These are phyloP conservation scores for Solanum neorickii DNA, from an alignment of 257 asterid genomes.

Conservation along the genomic window DNA sequence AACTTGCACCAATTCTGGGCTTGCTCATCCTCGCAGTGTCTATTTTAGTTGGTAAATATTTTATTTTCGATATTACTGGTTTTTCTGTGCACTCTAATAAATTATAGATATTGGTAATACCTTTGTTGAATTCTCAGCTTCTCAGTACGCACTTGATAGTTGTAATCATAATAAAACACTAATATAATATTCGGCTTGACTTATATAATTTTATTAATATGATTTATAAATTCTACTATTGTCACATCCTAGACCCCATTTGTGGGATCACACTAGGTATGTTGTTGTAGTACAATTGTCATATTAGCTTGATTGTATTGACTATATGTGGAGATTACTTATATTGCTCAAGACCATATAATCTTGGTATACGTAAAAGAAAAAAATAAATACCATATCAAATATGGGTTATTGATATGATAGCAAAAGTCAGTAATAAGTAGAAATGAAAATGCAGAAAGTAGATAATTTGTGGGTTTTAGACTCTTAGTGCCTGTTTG, in stretches of 20 bases:
- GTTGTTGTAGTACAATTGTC: neutral
- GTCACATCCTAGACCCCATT: neutral
- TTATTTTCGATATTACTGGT: neutral
- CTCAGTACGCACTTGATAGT: neutral
- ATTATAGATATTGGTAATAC: neutral
- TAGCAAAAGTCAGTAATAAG: neutral
- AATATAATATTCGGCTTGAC: neutral
- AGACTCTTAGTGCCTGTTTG: neutral
- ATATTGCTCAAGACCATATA: neutral
- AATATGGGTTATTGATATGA: neutral
- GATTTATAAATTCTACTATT: neutral
- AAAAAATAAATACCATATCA: neutral
- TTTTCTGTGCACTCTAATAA: neutral
- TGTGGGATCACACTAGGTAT: neutral
- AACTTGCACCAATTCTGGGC: slow-evolving; percentile 91
- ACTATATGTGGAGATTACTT: neutral
- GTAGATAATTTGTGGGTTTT: neutral
- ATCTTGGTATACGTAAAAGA: neutral
- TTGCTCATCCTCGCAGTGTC: slow-evolving; percentile 79
- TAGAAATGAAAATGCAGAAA: neutral
- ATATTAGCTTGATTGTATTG: neutral
- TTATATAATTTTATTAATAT: neutral
- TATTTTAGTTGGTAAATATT: slow-evolving; percentile 61
- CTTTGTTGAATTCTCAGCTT: neutral
- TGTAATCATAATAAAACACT: neutral